Evolutionary conservation across 2,329 filamentous ascomycete species (phyloP).

Genomic region (Paradendryphiella salina): DNA sequence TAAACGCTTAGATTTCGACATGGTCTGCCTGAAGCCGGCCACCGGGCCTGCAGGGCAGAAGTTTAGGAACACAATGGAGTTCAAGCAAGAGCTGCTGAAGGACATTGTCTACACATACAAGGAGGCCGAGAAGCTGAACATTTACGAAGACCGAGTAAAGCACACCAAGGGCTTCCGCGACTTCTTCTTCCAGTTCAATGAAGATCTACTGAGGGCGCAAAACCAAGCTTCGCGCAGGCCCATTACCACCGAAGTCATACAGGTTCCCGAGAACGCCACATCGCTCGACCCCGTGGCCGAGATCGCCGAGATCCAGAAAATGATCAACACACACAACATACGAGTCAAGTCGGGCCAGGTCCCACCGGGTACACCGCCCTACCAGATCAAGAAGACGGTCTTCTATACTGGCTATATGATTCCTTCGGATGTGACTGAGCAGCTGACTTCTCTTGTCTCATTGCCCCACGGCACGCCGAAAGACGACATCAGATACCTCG

Average conservation of each 20-base stretch:
- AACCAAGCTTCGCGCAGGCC: constrained; percentile 60
- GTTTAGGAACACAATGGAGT: constrained; percentile 82
- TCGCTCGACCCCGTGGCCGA: constrained; percentile 77
- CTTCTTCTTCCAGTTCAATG: constrained; percentile 80
- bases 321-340: constrained; percentile 85
- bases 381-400: constrained; percentile 82
- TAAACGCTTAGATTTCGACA: constrained; percentile 82
- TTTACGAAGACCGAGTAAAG: constrained; percentile 66
- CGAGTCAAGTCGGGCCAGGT: constrained; percentile 55
- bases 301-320: constrained; percentile 80
- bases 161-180: constrained; percentile 80
- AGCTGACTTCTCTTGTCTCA: constrained; percentile 69
- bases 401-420: constrained; percentile 95
- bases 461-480: constrained; percentile 65
- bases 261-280: constrained; percentile 76
- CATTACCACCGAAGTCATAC: constrained; percentile 78
- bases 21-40: constrained; percentile 83
- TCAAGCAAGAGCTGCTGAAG: constrained; percentile 85
- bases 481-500: constrained; percentile 76
- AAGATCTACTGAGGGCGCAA: constrained; percentile 51
- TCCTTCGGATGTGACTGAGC: constrained; percentile 68
- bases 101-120: constrained; percentile 84
- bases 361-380: constrained; percentile 52
- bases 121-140: constrained; percentile 75
- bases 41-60: constrained; percentile 77